Conservation (phyloP, 306 rosid species). For the Myrica gale region DNA sequence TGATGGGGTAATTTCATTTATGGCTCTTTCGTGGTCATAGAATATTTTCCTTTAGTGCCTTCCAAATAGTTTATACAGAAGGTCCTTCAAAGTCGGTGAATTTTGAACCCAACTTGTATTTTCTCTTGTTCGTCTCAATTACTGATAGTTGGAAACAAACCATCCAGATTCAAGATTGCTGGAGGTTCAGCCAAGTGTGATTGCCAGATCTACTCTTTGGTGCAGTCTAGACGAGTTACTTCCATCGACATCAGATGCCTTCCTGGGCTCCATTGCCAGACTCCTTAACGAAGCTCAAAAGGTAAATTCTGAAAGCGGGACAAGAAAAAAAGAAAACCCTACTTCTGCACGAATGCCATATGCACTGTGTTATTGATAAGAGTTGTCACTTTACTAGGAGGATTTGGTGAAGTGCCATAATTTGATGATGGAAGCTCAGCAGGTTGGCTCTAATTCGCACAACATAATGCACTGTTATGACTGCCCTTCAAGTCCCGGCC, state of each 20-base stretch:
- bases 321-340: neutral
- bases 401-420: conserved; percentile 39
- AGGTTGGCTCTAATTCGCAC: neutral
- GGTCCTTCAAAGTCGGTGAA: too few species aligned
- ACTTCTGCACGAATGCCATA: neutral
- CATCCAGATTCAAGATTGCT: conserved; percentile 32
- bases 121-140: neutral
- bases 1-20: neutral
- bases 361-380: conserved; percentile 14
- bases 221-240: conserved; percentile 30
- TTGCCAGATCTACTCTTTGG: conserved; percentile 42
- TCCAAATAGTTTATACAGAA: too few species aligned
- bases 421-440: conserved; percentile 33
- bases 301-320: conserved; percentile 16
- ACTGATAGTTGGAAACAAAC: neutral
- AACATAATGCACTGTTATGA: neutral
- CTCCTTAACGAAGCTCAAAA: conserved; percentile 35
- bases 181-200: conserved; percentile 42
- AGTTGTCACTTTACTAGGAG: conserved; percentile 20
- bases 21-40: neutral
- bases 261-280: conserved; percentile 20
- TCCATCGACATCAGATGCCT: conserved; percentile 11
- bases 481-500: conserved; percentile 55
- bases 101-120: neutral
- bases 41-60: neutral